Evolutionary conservation across 306 rosid species (phyloP).

Genomic region (Biancaea sappan): DNA sequence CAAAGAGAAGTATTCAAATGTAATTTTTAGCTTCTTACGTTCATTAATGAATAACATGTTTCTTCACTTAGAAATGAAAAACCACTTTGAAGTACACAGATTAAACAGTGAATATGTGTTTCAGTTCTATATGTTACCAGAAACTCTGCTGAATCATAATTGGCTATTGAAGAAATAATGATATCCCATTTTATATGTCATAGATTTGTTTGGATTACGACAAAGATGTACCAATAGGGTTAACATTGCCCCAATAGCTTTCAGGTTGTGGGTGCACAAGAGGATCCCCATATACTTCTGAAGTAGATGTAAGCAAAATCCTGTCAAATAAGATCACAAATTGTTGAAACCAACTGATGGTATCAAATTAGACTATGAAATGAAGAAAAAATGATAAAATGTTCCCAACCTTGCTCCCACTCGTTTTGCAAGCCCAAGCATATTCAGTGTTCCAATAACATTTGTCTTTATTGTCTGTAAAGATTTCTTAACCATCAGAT

Average conservation of each 20-base stretch:
- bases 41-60: slow-evolving; percentile 5
- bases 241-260: slow-evolving; percentile 93
- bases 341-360: slow-evolving; percentile 29
- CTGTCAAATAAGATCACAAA: slow-evolving; percentile 44
- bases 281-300: slow-evolving; percentile 96
- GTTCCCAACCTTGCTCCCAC: slow-evolving; percentile 83
- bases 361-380: neutral
- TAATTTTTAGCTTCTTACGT: neutral
- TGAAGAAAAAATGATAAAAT: neutral
- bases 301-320: slow-evolving; percentile 92
- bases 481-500: slow-evolving; percentile 39
- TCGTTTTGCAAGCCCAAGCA: slow-evolving; percentile 98
- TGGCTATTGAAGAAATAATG: neutral
- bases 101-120: neutral
- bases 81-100: slow-evolving; percentile 12
- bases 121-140: neutral
- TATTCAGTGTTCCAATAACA: slow-evolving; percentile 87
- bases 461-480: slow-evolving; percentile 90
- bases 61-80: slow-evolving; percentile 23
- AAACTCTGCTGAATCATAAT: neutral
- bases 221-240: slow-evolving; percentile 77
- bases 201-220: slow-evolving; percentile 11
- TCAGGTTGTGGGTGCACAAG: slow-evolving; percentile 92
- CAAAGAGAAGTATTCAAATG: slow-evolving; percentile 8
- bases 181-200: neutral